These are phyloP conservation scores for Ophiostoma triangulosporum DNA, from an alignment of 2,329 filamentous ascomycete species.

Conservation along the genomic window DNA sequence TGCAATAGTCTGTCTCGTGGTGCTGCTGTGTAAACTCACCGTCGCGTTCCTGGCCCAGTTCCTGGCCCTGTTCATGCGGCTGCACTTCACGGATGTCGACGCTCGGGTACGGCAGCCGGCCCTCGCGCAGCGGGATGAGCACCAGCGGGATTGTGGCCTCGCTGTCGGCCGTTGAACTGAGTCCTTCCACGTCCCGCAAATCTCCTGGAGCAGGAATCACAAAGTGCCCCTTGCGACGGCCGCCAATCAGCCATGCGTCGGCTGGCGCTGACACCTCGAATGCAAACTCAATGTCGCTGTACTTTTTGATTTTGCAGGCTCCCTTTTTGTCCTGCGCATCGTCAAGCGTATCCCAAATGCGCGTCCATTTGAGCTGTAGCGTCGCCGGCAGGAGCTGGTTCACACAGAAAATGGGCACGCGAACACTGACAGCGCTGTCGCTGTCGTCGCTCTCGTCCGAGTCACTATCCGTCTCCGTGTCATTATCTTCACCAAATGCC, in stretches of 20 bases:
- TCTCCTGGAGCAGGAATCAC: conserved; percentile 32
- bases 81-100: conserved; percentile 61
- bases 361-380: conserved; percentile 49
- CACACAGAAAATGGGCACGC: conserved; percentile 33
- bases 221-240: conserved; percentile 68
- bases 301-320: conserved; percentile 17
- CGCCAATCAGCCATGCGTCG: conserved; percentile 76
- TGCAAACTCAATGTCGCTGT: conserved; percentile 53
- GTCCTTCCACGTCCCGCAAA: conserved; percentile 10
- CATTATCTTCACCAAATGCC: conserved; percentile 9
- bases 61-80: conserved; percentile 13
- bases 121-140: conserved; percentile 66
- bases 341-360: conserved; percentile 42
- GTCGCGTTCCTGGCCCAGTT: conserved; percentile 11
- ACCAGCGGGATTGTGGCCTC: conserved; percentile 53
- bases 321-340: not conserved
- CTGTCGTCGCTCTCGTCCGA: not conserved
- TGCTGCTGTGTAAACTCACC: conserved; percentile 16
- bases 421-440: not conserved
- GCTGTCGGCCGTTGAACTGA: conserved; percentile 30
- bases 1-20: conserved; percentile 71
- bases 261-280: conserved; percentile 66
- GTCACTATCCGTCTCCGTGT: not conserved
- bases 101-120: conserved; percentile 61
- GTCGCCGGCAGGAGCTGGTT: conserved; percentile 54